A percentile compares a stretch with the other conserved stretches of the same genome.
These are phyloP conservation scores for Pogostemon cablin DNA, from an alignment of 257 asterid genomes.

Conservation along the genomic window DNA sequence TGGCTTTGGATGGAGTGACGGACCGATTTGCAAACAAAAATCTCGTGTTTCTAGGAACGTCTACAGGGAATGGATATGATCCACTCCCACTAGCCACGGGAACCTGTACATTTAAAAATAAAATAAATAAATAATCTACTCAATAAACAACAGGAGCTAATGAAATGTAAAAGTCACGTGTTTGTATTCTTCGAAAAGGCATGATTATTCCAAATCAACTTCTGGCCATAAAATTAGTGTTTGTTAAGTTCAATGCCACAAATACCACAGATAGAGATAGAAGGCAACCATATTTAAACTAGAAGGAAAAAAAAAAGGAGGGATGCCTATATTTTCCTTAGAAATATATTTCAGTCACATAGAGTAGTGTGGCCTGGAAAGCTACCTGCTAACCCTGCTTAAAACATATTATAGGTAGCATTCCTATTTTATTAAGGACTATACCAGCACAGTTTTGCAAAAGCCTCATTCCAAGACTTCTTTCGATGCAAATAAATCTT, in stretches of 20 bases:
- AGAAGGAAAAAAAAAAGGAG: background rate
- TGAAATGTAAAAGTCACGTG: constrained; percentile 18
- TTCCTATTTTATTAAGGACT: background rate
- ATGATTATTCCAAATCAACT: constrained; percentile 32
- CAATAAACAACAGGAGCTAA: constrained; percentile 16
- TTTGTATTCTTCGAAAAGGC: constrained; percentile 20
- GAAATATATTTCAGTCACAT: constrained; percentile 22
- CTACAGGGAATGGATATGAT: constrained; percentile 81
- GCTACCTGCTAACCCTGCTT: constrained; percentile 26
- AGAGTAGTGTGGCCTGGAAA: constrained; percentile 23
- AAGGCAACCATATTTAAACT: constrained; percentile 4
- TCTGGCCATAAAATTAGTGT: constrained; percentile 20
- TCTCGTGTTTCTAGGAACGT: constrained; percentile 89
- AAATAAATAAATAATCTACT: constrained; percentile 6
- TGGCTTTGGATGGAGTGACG: constrained; percentile 77
- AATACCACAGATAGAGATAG: constrained; percentile 20
- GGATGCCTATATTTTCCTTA: background rate
- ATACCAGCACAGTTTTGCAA: background rate
- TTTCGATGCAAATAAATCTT: constrained; percentile 10
- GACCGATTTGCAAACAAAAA: constrained; percentile 82
- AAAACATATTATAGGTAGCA: constrained; percentile 4
- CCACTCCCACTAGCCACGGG: constrained; percentile 98
- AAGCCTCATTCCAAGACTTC: background rate
- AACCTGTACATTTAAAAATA: constrained; percentile 62
- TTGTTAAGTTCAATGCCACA: constrained; percentile 23